Evolutionary conservation across 2,329 filamentous ascomycete species (phyloP), one percentile per base, ranked within the genome.

Genomic region (Trichoderma simmonsii): DNA sequence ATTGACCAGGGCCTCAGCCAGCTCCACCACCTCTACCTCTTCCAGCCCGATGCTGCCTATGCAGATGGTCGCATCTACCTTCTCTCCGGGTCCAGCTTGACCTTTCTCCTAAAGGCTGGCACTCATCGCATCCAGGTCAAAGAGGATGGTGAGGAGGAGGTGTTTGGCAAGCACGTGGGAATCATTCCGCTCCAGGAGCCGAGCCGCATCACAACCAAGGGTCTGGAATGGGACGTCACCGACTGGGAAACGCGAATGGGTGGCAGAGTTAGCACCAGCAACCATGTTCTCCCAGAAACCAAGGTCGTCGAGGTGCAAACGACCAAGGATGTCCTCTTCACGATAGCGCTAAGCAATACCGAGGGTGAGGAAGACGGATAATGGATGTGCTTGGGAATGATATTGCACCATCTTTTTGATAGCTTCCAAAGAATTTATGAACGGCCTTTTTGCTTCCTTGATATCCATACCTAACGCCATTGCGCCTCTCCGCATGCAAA

Each of bases 1-100:
- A 92, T 98, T 18, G 96, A 99, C 81, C 96, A 99, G 80, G 95
- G 92, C 2, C 87, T 99, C 62, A 94, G 93, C 71, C 91, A 97
- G 77, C 87, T 99, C 67, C 93, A 97, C 79, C 93, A 98, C 79
- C 86, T 98, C 60, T 95, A 89, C 76, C 81, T 88, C 63, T 90
- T 88, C 79, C 89, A 91, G 77, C 76, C 80, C 12, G 82, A 87
- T 59, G 82, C 85, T 0, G 79, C 78, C 28, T 87, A 88, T 72
- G 79, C 81, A 32, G 76, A 83, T 12, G 90, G 90, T 6, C 83
- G 87, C 30, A 81, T 98, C 74, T 97, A 91, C 82, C 87, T 99
- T 9, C 86, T 98, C 60, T 95, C 93, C 1, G 91, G 92, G 73
- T 90, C 92, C 77, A 95, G 91, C 77, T 83, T 98, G 56, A 94